phyloP scores from a whole-genome alignment of 768 basidiomycete species.

The Suillus discolor region DNA sequence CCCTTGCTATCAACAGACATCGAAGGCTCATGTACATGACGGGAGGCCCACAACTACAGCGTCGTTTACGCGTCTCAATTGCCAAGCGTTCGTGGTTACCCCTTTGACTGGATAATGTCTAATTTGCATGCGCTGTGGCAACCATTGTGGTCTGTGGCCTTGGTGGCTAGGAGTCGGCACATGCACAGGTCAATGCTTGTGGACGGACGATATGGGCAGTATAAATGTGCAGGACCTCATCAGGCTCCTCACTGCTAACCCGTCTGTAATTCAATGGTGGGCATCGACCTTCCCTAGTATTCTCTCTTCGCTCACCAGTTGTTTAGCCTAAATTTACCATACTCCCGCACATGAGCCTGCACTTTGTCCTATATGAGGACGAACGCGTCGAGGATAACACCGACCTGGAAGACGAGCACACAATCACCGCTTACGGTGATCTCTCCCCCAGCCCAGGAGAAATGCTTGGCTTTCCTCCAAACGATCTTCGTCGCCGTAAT shows the following conservation, averaged over 20 bases:
- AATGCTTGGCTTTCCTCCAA: conserved; percentile 30
- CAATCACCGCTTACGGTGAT: conserved; percentile 48
- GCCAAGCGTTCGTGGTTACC: too few relatives aligned
- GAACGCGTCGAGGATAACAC: background rate
- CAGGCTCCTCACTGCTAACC: background rate
- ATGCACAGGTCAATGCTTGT: background rate
- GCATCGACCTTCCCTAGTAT: background rate
- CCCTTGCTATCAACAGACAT: background rate
- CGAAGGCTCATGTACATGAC: background rate
- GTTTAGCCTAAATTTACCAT: background rate
- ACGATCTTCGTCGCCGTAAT: conserved; percentile 2
- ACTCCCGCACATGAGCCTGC: background rate
- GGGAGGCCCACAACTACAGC: background rate
- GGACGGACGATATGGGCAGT: background rate
- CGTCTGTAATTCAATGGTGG: background rate
- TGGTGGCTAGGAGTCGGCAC: background rate
- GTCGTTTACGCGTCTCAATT: too few relatives aligned
- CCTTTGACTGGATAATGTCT: background rate
- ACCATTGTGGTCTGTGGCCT: background rate
- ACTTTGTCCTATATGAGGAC: background rate
- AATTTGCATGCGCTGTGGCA: background rate
- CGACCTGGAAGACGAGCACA: conserved; percentile 40
- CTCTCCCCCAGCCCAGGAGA: conserved; percentile 43
- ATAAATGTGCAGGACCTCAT: background rate
- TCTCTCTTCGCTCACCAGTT: background rate